Evolutionary conservation across 768 basidiomycete species (phyloP), one percentile per base, ranked within the genome.

Genomic region (Psilocybe tampanensis): DNA sequence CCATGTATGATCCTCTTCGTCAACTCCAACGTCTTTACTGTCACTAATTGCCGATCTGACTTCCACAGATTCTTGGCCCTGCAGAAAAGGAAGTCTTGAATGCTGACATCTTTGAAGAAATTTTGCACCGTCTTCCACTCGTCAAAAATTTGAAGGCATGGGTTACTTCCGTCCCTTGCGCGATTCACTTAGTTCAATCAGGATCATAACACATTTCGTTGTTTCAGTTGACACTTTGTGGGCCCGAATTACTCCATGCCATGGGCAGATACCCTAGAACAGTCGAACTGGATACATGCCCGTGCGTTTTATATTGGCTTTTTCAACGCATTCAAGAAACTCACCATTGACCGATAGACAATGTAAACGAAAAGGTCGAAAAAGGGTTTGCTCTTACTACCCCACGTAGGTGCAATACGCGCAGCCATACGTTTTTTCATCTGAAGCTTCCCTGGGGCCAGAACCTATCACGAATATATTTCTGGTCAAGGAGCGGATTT

Each of bases 51-150:
- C 43, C 7, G 12, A 24, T 9, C 47, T 5, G 23, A 19, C 18
- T 9, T 21, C 32, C 32, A 34, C 42, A 74, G 72, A 50, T 74
- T 1, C 51, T 74, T 15, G 73, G 72, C 1, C 64, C 72, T 3
- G 52, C 57, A 11, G 32, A 68, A 11, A 58, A 57, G 17, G 72
- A 74, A 45, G 29, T 69, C n/a, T 17, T 45, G 17, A 41, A 61
- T 44, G 59, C 57, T 1, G 41, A 55, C 8, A 43, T 67, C 0
- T 74, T 75, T 52, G 74, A 75, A 52, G 73, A 74, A 45, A 69
- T 74, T 23, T 45, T 75, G 9, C 73, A 75, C 54, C 66, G 73
- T 32, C 58, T 72, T n/a, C 74, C 73, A 1, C 54, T 59, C 32
- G 66, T 74, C 1, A 66, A 72, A 22, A 60, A 47, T 0, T 52